phyloP scores from a whole-genome alignment of 139 green algal species.

The Pycnococcus provasolii region DNA sequence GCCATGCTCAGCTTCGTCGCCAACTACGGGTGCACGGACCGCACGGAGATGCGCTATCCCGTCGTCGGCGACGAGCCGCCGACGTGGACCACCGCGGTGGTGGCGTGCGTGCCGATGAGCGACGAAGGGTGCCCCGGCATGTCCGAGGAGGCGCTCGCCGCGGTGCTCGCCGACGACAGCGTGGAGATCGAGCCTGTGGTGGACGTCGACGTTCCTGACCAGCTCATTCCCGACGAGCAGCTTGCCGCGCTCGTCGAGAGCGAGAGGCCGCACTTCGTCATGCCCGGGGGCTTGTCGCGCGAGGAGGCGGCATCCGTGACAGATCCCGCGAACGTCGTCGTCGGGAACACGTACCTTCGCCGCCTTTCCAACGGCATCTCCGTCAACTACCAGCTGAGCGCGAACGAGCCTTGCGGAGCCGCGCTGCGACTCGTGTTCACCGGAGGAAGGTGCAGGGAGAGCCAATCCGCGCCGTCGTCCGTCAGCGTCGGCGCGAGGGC shows the following conservation, averaged over 20 bases:
- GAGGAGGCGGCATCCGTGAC: neutral
- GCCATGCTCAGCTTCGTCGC: conserved; percentile 74
- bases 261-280: conserved; percentile 61
- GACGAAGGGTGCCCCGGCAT: neutral
- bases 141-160: conserved; percentile 10
- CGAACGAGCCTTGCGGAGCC: conserved; percentile 78
- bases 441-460: conserved; percentile 48
- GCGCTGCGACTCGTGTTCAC: conserved; percentile 74
- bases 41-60: conserved; percentile 7
- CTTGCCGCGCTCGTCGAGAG: conserved; percentile 43
- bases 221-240: conserved; percentile 57
- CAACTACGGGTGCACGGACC: conserved; percentile 64
- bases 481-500: conserved; percentile 56
- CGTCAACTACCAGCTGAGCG: conserved; percentile 73
- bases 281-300: conserved; percentile 25
- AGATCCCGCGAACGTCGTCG: conserved; percentile 3
- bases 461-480: conserved; percentile 48
- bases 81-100: conserved; percentile 59
- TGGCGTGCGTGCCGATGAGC: conserved; percentile 86
- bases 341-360: conserved; percentile 65
- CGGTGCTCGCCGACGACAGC: conserved; percentile 20
- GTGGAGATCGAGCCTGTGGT: conserved; percentile 10
- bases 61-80: neutral
- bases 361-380: conserved; percentile 82
- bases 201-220: conserved; percentile 68